Conservation (phyloP, 495 filamentous ascomycete species). For the Aspergillus campestris region DNA sequence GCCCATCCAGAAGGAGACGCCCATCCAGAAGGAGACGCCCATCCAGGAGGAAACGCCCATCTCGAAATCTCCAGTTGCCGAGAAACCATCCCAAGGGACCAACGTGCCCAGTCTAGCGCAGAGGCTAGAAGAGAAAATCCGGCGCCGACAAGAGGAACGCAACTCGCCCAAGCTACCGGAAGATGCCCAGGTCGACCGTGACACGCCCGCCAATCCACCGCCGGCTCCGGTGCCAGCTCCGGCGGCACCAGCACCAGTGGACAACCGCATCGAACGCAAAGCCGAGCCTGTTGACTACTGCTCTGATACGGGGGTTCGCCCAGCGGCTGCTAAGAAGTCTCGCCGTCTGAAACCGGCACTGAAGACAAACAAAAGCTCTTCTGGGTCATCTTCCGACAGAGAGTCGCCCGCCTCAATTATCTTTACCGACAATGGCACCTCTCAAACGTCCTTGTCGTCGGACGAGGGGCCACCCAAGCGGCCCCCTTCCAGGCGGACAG, state of each 20-base stretch:
- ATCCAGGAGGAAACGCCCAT: neutral
- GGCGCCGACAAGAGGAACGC: conserved; percentile 19
- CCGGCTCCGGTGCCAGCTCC: no score
- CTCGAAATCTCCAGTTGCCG: neutral
- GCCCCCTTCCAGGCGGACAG: conserved; percentile 10
- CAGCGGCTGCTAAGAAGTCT: no score
- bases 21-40: neutral
- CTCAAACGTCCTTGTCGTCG: neutral
- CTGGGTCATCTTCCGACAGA: no score
- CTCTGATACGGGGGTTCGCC: no score
- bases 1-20: neutral
- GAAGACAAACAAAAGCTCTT: no score
- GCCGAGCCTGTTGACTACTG: no score
- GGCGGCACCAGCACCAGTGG: no score
- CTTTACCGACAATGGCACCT: no score
- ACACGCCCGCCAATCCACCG: neutral
- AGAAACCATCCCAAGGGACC: neutral
- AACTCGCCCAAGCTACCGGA: conserved; percentile 14
- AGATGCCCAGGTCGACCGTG: neutral
- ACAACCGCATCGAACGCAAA: no score
- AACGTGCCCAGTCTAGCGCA: conserved; percentile 23
- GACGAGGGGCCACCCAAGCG: conserved; percentile 1
- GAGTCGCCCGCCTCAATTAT: no score
- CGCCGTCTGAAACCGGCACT: no score
- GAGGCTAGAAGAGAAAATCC: conserved; percentile 31